phyloP scores from a whole-genome alignment of 148 eudicot genomes.

The Dianthus caryophyllus region DNA sequence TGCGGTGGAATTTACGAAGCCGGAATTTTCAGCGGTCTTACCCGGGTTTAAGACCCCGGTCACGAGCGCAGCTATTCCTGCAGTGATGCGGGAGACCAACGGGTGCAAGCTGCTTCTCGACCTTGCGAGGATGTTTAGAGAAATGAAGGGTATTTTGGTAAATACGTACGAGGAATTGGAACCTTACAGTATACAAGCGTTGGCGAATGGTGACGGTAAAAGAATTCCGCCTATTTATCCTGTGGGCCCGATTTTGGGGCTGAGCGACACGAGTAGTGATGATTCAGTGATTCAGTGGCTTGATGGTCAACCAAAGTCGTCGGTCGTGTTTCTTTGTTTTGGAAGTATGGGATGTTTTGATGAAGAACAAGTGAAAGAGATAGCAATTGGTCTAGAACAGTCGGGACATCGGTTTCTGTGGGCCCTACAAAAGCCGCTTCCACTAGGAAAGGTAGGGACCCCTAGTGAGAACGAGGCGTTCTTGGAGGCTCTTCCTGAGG shows the following conservation, averaged over 20 bases:
- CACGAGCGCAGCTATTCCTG: conserved; percentile 1
- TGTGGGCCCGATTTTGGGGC: conserved; percentile 1
- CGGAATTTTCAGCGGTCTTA: not conserved
- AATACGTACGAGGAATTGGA: not conserved
- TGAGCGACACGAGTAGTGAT: not conserved
- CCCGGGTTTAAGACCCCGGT: conserved; percentile 5
- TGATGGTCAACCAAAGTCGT: too few species aligned
- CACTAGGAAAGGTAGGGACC: not conserved
- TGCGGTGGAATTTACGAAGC: not conserved
- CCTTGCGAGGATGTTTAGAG: not conserved
- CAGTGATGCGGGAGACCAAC: not conserved
- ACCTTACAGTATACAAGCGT: not conserved
- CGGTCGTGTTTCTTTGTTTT: too few species aligned
- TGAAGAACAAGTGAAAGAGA: too few species aligned
- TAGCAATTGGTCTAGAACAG: not conserved
- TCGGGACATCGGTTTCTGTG: conserved; percentile 1
- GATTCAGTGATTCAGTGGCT: too few species aligned
- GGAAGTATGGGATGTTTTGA: too few species aligned
- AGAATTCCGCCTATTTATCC: conserved; percentile 5
- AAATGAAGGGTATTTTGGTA: conserved; percentile 6
- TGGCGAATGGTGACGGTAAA: not conserved
- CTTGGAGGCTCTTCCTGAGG: conserved; percentile 5
- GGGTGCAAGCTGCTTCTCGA: not conserved
- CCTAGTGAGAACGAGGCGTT: not conserved
- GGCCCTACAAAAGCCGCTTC: conserved; percentile 7